Percentiles rank a stretch among this genome's conserved stretches.
phyloP scores from a whole-genome alignment of 352 stramenopile species.

The Phytophthora pinifolia region DNA sequence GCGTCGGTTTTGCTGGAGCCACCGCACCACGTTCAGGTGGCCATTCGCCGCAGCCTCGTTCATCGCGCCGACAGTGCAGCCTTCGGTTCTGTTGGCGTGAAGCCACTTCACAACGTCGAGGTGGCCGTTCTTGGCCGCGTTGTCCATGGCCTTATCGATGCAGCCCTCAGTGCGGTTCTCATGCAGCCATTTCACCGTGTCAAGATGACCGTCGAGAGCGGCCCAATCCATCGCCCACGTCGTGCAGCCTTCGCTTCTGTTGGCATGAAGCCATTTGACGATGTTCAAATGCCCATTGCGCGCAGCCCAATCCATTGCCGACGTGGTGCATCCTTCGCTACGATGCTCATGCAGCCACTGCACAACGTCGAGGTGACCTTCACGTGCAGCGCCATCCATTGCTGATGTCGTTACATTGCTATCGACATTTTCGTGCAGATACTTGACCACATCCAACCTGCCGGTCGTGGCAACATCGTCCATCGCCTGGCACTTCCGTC shows the following conservation, averaged over 20 bases:
- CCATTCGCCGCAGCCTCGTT: constrained; percentile 16
- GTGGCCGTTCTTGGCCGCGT: constrained; percentile 25
- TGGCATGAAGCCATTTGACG: constrained; percentile 14
- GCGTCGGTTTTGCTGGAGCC: constrained; percentile 16
- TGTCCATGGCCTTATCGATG: constrained; percentile 30
- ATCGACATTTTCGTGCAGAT: constrained; percentile 10
- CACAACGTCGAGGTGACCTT: constrained; percentile 16
- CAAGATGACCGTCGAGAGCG: constrained; percentile 15
- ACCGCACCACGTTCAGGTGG: constrained; percentile 18
- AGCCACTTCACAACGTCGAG: constrained; percentile 27
- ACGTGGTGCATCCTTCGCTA: constrained; percentile 23
- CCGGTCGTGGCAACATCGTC: constrained; percentile 21
- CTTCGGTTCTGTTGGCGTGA: constrained; percentile 13
- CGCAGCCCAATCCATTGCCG: constrained; percentile 21
- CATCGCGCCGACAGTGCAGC: constrained; percentile 20
- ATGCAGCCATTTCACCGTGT: constrained; percentile 23
- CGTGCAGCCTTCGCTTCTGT: constrained; percentile 16
- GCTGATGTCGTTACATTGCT: constrained; percentile 7
- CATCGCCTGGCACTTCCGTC: constrained; percentile 5
- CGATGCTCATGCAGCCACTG: constrained; percentile 31
- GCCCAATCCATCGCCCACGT: constrained; percentile 24
- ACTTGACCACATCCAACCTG: constrained; percentile 14
- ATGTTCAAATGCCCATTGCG: constrained; percentile 16
- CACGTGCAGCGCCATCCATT: constrained; percentile 24
- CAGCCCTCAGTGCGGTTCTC: constrained; percentile 27